Evolutionary conservation across 352 stramenopile genomes (phyloP), one percentile per base, ranked within the genome.

Genomic region (Globisporangium spinosum): DNA sequence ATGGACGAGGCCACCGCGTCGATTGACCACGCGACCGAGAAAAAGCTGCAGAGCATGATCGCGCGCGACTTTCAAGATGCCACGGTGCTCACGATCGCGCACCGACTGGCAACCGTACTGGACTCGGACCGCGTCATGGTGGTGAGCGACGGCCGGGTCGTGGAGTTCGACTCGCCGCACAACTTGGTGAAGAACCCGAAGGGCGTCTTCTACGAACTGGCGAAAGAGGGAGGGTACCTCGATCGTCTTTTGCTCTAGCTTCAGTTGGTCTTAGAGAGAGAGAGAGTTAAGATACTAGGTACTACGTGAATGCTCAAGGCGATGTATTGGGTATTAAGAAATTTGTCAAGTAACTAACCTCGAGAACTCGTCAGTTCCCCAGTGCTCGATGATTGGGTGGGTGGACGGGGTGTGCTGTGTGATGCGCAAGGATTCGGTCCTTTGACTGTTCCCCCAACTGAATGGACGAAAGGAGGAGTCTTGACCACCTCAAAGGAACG

Each of bases 81-180:
- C 7, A 99, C 97, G 0, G 77, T 98, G 38, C 65, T 99, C 2
- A 98, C 94, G 0, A 98, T 99, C 62, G 97, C 97, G 12, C 97
- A 99, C 77, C 79, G 96, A 12, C 73, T 99, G 17, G 85, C 98
- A 58, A 98, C 95, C 10, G 95, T 99, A 51, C 95, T 98, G 69
- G 90, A 99, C 15, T n/a, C 43, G 43, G 43, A 49, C 43, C 43
- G 43, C 43, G 17, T 49, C 43, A n/a, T 49, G 15, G 43, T 49
- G 0, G 15, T 49, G 15, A n/a, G 23, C 23, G 51, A 57, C 51
- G 51, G 51, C 9, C 8, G 4, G 8, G 51, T 57, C 22, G 51
- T 32, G 9, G 51, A 57, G 23, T 57, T 57, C 23, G 51, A 57
- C 51, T 20, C 51, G 51, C 49, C 49, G 9, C 22, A 3, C 8